These are phyloP conservation scores for Cicer pinnatifidum DNA, from an alignment of 306 rosid genomes.

Conservation along the genomic window DNA sequence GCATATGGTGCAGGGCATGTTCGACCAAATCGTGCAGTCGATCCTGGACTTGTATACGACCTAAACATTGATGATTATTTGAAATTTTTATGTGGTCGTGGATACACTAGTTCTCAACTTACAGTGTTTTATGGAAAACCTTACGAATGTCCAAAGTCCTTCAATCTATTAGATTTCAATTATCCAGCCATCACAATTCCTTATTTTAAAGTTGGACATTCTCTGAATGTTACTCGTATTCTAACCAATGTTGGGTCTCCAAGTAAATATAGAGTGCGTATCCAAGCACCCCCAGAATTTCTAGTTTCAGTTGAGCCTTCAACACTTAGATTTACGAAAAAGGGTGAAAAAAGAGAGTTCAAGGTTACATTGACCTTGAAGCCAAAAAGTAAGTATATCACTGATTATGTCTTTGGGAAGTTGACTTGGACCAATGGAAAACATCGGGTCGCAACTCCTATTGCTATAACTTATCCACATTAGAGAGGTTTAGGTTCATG, in stretches of 20 bases:
- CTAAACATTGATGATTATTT: constrained; percentile 51
- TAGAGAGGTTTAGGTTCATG: background rate
- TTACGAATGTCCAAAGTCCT: constrained; percentile 48
- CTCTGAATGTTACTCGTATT: constrained; percentile 49
- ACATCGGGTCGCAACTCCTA: background rate
- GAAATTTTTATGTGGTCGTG: constrained; percentile 64
- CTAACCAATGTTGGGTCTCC: constrained; percentile 65
- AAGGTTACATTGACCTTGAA: constrained; percentile 40
- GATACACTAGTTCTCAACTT: constrained; percentile 44
- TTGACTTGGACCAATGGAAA: constrained; percentile 1
- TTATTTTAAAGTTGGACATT: background rate
- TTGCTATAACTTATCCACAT: background rate
- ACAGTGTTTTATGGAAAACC: constrained; percentile 30
- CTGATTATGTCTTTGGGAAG: constrained; percentile 10
- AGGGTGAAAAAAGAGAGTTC: constrained; percentile 58
- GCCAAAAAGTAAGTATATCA: background rate
- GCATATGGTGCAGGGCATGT: constrained; percentile 67
- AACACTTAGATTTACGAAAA: constrained; percentile 39
- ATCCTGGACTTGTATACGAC: constrained; percentile 74
- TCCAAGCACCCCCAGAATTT: constrained; percentile 50
- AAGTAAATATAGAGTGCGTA: constrained; percentile 45
- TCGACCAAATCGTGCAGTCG: constrained; percentile 55
- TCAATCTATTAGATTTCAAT: constrained; percentile 54
- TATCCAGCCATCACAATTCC: constrained; percentile 65
- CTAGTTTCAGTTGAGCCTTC: constrained; percentile 50